Evolutionary conservation across 352 stramenopile species (phyloP).

Genomic region (Halophytophthora batemanensis): DNA sequence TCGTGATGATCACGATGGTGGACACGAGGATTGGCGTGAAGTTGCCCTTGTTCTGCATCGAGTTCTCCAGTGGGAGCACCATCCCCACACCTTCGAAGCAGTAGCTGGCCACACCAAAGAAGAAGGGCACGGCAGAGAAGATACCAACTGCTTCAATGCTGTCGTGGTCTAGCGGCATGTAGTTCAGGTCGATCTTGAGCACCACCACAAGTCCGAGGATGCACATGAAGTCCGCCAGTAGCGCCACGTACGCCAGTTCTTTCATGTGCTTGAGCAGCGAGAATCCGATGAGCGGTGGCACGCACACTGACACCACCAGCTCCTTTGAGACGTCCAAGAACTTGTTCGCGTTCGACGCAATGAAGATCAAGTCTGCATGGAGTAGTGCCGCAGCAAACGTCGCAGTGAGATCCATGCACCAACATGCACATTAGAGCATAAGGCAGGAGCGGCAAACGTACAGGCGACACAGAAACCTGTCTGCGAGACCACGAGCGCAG

Average conservation of each 20-base stretch:
- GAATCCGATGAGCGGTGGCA: conserved; percentile 68
- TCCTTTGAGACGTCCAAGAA: conserved; percentile 60
- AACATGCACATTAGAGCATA: not conserved
- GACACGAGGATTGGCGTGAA: conserved; percentile 73
- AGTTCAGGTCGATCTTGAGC: conserved; percentile 76
- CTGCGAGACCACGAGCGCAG: conserved; percentile 84
- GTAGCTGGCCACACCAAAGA: conserved; percentile 88
- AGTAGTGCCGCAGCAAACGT: not conserved
- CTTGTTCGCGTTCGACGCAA: conserved; percentile 82
- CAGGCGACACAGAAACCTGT: conserved; percentile 88
- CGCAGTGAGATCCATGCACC: not conserved
- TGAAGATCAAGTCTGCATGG: conserved; percentile 87
- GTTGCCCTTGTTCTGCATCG: conserved; percentile 67
- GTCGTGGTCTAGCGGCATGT: conserved; percentile 55
- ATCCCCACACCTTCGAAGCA: conserved; percentile 90
- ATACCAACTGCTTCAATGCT: conserved; percentile 58
- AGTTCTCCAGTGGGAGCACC: conserved; percentile 86
- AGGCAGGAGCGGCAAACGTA: conserved; percentile 15
- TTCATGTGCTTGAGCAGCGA: conserved; percentile 88
- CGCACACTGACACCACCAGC: conserved; percentile 51
- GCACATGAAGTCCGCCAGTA: conserved; percentile 88
- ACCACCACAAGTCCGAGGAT: conserved; percentile 83
- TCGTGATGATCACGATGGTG: conserved; percentile 80
- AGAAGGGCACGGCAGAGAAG: conserved; percentile 73
- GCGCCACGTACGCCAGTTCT: conserved; percentile 82